phyloP scores from a whole-genome alignment of 78 protist species.

The Dictyostelium discoideum region dicty_2.7 NC_007090.3:1789001-1789500 shows the following conservation, averaged over 20 bases:
- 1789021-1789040: conserved; percentile 73
- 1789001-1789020: conserved; percentile 75
- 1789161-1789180: conserved; percentile 3
- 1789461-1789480: not conserved
- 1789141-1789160: conserved; percentile 35
- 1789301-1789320: conserved; percentile 64
- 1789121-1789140: conserved; percentile 67
- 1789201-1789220: conserved; percentile 60
- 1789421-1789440: conserved; percentile 67
- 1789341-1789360: conserved; percentile 52
- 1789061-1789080: conserved; percentile 81
- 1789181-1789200: conserved; percentile 18
- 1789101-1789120: conserved; percentile 51
- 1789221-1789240: conserved; percentile 66
- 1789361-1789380: conserved; percentile 79
- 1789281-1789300: conserved; percentile 78
- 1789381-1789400: conserved; percentile 70
- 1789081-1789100: conserved; percentile 92
- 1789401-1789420: conserved; percentile 29
- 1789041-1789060: conserved; percentile 94
- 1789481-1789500: conserved; percentile 10
- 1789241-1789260: conserved; percentile 40
- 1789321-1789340: conserved; percentile 45
- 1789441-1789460: conserved; percentile 66
- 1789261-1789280: conserved; percentile 32